These are phyloP conservation scores for Moesziomyces sp. DNA, from an alignment of 1,284 basidiomycete species.

Conservation along the genomic window DNA sequence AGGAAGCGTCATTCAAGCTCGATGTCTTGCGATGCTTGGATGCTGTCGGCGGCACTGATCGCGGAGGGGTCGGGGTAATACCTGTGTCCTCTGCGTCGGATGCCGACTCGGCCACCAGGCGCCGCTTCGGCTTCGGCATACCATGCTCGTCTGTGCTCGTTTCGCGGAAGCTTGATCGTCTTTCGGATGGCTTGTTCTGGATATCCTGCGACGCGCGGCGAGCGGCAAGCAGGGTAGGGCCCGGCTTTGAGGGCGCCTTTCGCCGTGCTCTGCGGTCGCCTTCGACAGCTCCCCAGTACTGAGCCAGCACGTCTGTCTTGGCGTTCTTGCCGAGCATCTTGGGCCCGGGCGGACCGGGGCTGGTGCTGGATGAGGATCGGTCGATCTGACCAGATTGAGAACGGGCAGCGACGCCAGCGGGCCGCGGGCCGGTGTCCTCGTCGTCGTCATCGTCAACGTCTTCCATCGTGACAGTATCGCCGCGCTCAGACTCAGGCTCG, in stretches of 20 bases:
- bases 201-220: constrained; percentile 28
- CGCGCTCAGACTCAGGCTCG: constrained; percentile 44
- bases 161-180: constrained; percentile 44
- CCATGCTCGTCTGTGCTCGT: constrained; percentile 22
- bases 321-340: constrained; percentile 66
- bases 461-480: constrained; percentile 14
- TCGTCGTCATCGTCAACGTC: constrained; percentile 29
- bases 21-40: constrained; percentile 47
- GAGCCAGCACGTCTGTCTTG: constrained; percentile 62
- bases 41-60: constrained; percentile 3
- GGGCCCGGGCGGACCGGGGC: constrained; percentile 55
- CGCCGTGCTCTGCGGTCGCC: constrained; percentile 53
- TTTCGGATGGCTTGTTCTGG: constrained; percentile 21
- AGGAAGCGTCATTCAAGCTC: constrained; percentile 37
- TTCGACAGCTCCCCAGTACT: constrained; percentile 64
- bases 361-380: constrained; percentile 34
- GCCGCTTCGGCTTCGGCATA: constrained; percentile 25
- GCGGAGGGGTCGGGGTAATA: constrained; percentile 3
- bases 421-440: constrained; percentile 29
- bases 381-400: constrained; percentile 18
- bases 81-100: constrained; percentile 35
- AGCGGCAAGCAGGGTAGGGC: constrained; percentile 33
- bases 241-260: constrained; percentile 37
- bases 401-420: constrained; percentile 13
- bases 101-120: constrained; percentile 35